Percentiles rank a stretch among this genome's conserved stretches.
Evolutionary conservation across 2,329 filamentous ascomycete species (phyloP).

Genomic region (Botrytis aclada): DNA sequence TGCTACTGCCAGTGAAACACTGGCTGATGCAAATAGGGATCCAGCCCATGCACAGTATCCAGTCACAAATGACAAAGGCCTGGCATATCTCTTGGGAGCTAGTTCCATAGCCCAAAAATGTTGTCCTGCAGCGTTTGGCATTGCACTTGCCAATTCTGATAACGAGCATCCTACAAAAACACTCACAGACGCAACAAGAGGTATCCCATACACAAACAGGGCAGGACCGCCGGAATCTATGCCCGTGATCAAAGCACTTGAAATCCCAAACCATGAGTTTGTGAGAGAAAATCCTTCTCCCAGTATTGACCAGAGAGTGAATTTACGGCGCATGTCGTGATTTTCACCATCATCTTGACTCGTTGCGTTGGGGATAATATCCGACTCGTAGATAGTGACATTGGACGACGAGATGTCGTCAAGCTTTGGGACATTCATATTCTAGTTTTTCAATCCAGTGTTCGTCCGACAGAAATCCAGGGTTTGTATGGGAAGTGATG

Average conservation of each 20-base stretch:
- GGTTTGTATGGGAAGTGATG: background rate
- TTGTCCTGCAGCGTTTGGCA: slow-evolving; percentile 20
- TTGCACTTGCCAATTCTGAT: slow-evolving; percentile 17
- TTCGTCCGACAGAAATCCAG: background rate
- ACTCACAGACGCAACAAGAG: slow-evolving; percentile 5
- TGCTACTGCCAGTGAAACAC: slow-evolving; percentile 14
- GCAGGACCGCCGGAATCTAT: slow-evolving; percentile 16
- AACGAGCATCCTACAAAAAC: slow-evolving; percentile 15
- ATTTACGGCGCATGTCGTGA: slow-evolving; percentile 18
- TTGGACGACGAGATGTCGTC: background rate
- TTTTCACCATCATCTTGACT: background rate
- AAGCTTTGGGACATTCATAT: slow-evolving; percentile 12
- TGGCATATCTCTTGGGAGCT: slow-evolving; percentile 17
- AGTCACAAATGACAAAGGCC: slow-evolving; percentile 14
- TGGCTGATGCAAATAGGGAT: slow-evolving; percentile 15
- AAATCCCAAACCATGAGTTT: slow-evolving; percentile 19
- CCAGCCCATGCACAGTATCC: slow-evolving; percentile 19
- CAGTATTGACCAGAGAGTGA: slow-evolving; percentile 17
- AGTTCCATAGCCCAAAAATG: slow-evolving; percentile 19
- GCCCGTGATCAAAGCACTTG: slow-evolving; percentile 17
- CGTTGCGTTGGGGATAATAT: background rate
- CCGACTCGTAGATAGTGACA: background rate
- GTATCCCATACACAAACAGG: slow-evolving; percentile 18
- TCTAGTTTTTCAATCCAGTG: background rate
- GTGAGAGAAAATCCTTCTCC: slow-evolving; percentile 18